Evolutionary conservation across 371 early-diverging fungal genomes (phyloP).

Genomic region (Batrachochytrium dendrobatidis): DNA sequence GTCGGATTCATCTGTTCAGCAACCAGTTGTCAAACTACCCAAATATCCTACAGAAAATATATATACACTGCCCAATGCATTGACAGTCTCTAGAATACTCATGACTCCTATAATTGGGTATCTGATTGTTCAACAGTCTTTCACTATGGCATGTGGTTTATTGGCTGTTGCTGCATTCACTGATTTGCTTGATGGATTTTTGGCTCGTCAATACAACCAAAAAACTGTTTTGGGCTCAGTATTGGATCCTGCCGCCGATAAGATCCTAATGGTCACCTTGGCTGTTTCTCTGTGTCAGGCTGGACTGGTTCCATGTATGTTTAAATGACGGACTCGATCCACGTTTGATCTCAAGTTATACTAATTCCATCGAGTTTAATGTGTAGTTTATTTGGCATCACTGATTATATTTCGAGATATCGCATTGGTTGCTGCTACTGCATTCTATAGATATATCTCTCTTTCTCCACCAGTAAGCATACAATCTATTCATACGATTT

Average conservation of each 20-base stretch:
- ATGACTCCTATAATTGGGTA: conserved; percentile 84
- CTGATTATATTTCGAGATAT: conserved; percentile 85
- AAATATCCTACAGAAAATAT: conserved; percentile 80
- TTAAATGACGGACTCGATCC: neutral
- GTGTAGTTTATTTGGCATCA: conserved; percentile 61
- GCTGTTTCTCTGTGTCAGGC: conserved; percentile 71
- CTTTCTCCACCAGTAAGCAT: conserved; percentile 73
- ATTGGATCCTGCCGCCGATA: conserved; percentile 95
- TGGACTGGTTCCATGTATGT: conserved; percentile 69
- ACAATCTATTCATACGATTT: neutral
- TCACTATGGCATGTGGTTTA: conserved; percentile 54
- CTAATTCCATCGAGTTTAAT: neutral
- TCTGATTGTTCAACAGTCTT: conserved; percentile 67
- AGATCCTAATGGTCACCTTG: conserved; percentile 85
- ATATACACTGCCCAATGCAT: conserved; percentile 78
- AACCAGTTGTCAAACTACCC: too few species aligned
- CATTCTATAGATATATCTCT: conserved; percentile 80
- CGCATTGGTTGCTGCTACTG: conserved; percentile 66
- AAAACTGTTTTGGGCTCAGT: conserved; percentile 82
- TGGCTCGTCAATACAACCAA: conserved; percentile 83
- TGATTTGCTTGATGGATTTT: conserved; percentile 88
- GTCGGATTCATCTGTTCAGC: too few species aligned
- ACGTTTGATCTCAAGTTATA: neutral
- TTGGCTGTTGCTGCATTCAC: conserved; percentile 78
- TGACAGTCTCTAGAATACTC: conserved; percentile 66